Conservation (phyloP, 257 asterid genomes). For the Datura wrightii region DNA sequence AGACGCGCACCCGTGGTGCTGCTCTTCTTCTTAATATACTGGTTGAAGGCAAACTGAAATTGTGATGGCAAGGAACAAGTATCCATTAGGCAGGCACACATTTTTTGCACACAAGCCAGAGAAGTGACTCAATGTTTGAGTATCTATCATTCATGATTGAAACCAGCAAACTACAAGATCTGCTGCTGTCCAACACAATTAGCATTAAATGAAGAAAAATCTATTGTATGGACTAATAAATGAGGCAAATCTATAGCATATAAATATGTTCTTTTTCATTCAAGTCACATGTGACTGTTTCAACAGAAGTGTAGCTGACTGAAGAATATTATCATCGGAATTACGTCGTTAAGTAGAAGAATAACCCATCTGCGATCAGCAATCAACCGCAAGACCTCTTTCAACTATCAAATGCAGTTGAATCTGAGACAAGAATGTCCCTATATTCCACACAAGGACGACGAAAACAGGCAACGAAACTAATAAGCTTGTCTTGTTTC, state of each 20-base stretch:
- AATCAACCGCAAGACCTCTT: not conserved
- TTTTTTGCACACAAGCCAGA: not conserved
- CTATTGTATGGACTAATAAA: not conserved
- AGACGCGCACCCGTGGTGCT: not conserved
- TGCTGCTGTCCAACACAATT: not conserved
- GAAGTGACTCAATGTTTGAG: not conserved
- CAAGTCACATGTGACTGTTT: not conserved
- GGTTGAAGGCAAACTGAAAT: not conserved
- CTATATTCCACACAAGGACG: not conserved
- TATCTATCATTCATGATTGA: not conserved
- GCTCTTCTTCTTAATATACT: not conserved
- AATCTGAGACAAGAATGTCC: not conserved
- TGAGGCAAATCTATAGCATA: not conserved
- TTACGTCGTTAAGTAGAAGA: not conserved
- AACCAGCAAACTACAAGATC: not conserved
- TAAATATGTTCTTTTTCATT: not conserved
- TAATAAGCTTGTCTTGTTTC: not conserved
- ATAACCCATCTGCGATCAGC: not conserved
- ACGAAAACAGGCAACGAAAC: not conserved
- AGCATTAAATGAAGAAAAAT: not conserved
- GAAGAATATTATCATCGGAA: not conserved
- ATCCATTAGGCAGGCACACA: not conserved
- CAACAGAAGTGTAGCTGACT: not conserved
- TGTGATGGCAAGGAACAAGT: slow-evolving; percentile 1
- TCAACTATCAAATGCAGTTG: not conserved